phyloP scores from a whole-genome alignment of 2,329 filamentous ascomycete genomes.

The Cercospora brassicicola region DNA sequence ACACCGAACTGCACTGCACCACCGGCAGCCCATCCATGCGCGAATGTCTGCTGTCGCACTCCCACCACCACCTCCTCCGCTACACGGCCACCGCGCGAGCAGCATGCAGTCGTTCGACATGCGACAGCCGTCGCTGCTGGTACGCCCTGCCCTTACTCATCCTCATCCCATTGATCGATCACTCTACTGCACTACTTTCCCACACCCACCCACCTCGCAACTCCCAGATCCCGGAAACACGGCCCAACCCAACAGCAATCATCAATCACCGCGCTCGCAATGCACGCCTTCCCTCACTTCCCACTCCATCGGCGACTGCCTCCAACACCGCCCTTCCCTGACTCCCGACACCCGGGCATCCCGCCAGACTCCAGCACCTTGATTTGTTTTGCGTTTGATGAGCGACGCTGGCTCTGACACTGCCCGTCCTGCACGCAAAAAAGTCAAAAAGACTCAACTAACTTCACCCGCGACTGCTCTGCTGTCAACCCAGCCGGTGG shows the following conservation, averaged over 20 bases:
- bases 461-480: slow-evolving; percentile 7
- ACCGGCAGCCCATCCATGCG: slow-evolving; percentile 13
- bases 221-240: background rate
- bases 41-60: slow-evolving; percentile 22
- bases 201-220: background rate
- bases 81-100: slow-evolving; percentile 17
- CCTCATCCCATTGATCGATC: background rate
- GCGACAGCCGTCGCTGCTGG: slow-evolving; percentile 19
- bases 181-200: background rate
- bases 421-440: slow-evolving; percentile 24
- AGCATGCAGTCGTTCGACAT: slow-evolving; percentile 22
- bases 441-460: slow-evolving; percentile 19
- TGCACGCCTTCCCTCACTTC: background rate
- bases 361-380: slow-evolving; percentile 8
- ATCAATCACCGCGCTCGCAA: background rate
- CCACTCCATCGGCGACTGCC: background rate
- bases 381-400: slow-evolving; percentile 27
- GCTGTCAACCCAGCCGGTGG: slow-evolving; percentile 7
- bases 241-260: background rate
- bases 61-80: slow-evolving; percentile 12
- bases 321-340: slow-evolving; percentile 1
- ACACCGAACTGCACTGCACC: slow-evolving; percentile 11
- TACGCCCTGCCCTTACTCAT: background rate
- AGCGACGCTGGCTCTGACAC: slow-evolving; percentile 19
- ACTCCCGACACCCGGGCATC: slow-evolving; percentile 16